Evolutionary conservation across 129 eudicot species (phyloP).

Genomic region (Dittrichia graveolens): DNA sequence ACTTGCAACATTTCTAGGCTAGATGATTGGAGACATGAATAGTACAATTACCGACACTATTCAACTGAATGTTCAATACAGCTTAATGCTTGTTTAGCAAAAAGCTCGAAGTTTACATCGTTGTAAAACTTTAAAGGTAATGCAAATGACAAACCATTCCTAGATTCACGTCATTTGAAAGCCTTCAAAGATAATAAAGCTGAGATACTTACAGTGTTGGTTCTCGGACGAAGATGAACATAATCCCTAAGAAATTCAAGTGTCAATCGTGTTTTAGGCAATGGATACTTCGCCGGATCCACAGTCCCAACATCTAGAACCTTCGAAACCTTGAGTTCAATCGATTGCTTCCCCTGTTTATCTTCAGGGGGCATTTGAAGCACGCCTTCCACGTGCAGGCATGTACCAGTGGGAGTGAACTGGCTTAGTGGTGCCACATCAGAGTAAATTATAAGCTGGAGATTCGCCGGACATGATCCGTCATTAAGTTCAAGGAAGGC

Average conservation of each 20-base stretch:
- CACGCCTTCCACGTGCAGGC: slow-evolving; percentile 69
- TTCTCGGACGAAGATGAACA: slow-evolving; percentile 78
- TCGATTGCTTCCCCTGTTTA: slow-evolving; percentile 57
- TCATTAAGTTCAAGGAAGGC: slow-evolving; percentile 87
- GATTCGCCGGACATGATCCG: slow-evolving; percentile 85
- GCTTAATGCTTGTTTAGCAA: no score
- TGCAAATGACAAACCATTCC: no score
- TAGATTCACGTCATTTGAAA: not conserved
- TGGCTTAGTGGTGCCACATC: slow-evolving; percentile 48
- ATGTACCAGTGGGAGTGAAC: slow-evolving; percentile 69
- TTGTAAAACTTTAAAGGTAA: no score
- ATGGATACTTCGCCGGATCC: slow-evolving; percentile 76
- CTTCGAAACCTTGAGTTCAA: slow-evolving; percentile 62
- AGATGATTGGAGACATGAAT: no score
- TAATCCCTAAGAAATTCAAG: slow-evolving; percentile 73
- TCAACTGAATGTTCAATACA: no score
- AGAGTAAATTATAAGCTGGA: slow-evolving; percentile 66
- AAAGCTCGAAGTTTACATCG: no score
- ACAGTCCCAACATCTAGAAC: slow-evolving; percentile 58
- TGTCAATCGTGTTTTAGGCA: slow-evolving; percentile 71
- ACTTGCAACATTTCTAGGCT: no score
- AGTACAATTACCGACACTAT: no score
- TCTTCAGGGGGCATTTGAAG: slow-evolving; percentile 76
- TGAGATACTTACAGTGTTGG: slow-evolving; percentile 51
- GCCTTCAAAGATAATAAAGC: not conserved